Conservation (phyloP, 2,329 filamentous ascomycete species). For the Chalaropsis ovoidea region DNA sequence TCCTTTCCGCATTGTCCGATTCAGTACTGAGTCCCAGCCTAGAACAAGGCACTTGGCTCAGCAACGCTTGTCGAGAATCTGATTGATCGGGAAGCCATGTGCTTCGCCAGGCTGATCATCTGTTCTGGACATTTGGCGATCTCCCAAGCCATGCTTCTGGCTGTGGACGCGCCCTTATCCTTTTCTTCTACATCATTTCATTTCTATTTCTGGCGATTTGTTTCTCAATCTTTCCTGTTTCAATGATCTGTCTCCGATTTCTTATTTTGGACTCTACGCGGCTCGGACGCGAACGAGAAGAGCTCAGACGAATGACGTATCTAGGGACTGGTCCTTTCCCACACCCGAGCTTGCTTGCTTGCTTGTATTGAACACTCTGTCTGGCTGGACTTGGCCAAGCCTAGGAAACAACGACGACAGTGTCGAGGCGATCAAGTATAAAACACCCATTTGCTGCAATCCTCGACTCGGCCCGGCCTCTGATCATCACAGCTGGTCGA, state of each 20-base stretch:
- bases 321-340: slow-evolving; percentile 26
- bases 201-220: slow-evolving; percentile 25
- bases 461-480: background rate
- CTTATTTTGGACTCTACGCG: slow-evolving; percentile 26
- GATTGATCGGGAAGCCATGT: background rate
- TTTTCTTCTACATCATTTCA: slow-evolving; percentile 19
- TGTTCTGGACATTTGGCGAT: background rate
- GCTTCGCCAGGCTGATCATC: background rate
- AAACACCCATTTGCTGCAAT: slow-evolving; percentile 12
- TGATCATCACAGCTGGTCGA: slow-evolving; percentile 28
- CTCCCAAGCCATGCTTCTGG: background rate
- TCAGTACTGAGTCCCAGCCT: background rate
- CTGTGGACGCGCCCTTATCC: slow-evolving; percentile 15
- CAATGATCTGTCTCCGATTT: slow-evolving; percentile 6
- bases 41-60: background rate
- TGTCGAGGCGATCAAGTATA: slow-evolving; percentile 27
- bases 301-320: background rate
- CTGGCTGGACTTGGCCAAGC: background rate
- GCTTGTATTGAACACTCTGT: background rate
- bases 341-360: slow-evolving; percentile 25
- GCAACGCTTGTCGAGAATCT: background rate
- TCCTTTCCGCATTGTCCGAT: background rate
- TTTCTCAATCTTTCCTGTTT: slow-evolving; percentile 23
- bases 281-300: slow-evolving; percentile 8
- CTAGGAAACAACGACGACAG: background rate